Evolutionary conservation across 2,329 filamentous ascomycete genomes (phyloP).

Genomic region (Diplodia corticola): DNA sequence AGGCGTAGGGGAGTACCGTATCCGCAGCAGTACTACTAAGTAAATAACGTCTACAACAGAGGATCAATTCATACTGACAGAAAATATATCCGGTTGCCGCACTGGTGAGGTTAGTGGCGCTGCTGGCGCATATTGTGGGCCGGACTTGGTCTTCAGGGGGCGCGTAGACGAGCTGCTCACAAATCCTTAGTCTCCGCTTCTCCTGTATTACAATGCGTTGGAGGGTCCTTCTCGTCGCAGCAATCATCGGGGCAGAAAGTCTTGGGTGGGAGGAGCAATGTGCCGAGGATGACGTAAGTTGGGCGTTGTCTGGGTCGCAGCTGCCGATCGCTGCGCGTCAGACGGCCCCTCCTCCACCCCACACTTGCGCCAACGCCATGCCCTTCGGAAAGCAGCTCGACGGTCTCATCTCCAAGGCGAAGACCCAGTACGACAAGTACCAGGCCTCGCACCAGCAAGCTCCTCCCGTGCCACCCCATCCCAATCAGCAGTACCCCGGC

Average conservation of each 20-base stretch:
- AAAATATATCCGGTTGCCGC: no score
- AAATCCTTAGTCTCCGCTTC: neutral
- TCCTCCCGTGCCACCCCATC: neutral
- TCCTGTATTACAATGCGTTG: neutral
- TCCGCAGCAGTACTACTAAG: no score
- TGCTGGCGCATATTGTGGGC: no score
- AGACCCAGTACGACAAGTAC: constrained; percentile 20
- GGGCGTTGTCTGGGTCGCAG: neutral
- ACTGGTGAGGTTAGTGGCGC: no score
- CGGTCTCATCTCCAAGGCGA: constrained; percentile 18
- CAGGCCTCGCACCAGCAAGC: constrained; percentile 7
- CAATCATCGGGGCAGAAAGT: neutral
- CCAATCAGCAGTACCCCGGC: constrained; percentile 5
- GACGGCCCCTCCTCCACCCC: constrained; percentile 10
- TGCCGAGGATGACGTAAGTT: constrained; percentile 2
- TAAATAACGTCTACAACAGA: no score
- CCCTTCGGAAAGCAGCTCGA: constrained; percentile 20
- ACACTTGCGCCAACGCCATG: neutral
- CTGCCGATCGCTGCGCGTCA: constrained; percentile 9
- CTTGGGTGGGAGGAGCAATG: neutral
- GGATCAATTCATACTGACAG: no score
- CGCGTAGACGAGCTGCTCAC: neutral
- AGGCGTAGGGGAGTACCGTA: neutral
- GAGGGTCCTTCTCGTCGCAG: neutral
- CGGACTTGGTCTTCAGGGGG: no score